Conservation (phyloP, 140 eudicot species). For the Cichorium intybus region DNA sequence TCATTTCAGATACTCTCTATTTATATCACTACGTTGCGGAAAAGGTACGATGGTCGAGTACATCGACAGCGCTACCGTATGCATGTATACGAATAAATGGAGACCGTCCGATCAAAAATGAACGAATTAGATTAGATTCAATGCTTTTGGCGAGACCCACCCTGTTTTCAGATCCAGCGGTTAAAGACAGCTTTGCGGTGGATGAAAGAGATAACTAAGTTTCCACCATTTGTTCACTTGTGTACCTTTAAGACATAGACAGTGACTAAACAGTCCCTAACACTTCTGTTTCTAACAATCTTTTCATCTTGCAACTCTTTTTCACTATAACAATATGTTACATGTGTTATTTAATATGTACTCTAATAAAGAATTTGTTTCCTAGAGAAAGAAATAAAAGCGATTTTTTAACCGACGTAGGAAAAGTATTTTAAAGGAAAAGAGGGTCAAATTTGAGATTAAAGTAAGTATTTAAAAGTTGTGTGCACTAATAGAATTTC, state of each 20-base stretch:
- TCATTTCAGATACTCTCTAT: background rate
- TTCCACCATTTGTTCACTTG: background rate
- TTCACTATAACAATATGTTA: background rate
- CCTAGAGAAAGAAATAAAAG: background rate
- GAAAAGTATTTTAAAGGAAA: background rate
- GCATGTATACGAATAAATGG: background rate
- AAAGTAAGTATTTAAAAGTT: slow-evolving; percentile 13
- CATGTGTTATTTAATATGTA: background rate
- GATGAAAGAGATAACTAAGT: slow-evolving; percentile 21
- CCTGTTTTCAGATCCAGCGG: slow-evolving; percentile 22
- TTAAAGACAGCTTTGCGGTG: slow-evolving; percentile 19
- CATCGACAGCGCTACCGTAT: background rate
- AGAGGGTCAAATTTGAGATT: background rate
- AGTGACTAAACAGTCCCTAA: slow-evolving; percentile 4
- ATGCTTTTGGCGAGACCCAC: slow-evolving; percentile 29
- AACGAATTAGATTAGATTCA: background rate
- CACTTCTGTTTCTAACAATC: background rate
- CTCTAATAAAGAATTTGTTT: background rate
- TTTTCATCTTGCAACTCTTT: background rate
- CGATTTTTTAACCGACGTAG: background rate
- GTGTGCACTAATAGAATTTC: slow-evolving; percentile 6
- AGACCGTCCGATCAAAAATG: slow-evolving; percentile 21
- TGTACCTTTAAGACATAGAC: background rate
- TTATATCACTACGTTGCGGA: background rate
- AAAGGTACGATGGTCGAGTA: slow-evolving; percentile 11